These are phyloP conservation scores for Beverwykella pulmonaria DNA, from an alignment of 495 filamentous ascomycete genomes.

Conservation along the genomic window DNA sequence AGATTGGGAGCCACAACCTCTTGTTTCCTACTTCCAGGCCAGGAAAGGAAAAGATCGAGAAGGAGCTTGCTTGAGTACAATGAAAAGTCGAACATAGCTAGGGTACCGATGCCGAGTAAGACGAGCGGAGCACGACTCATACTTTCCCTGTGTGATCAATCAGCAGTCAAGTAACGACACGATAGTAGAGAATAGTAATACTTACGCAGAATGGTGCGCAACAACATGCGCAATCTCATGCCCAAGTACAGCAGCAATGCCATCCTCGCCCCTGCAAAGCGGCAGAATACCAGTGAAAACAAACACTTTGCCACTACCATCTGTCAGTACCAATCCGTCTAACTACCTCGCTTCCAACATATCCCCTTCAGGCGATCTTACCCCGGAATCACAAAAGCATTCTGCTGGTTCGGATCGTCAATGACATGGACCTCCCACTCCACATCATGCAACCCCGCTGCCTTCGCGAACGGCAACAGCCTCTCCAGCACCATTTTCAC, in stretches of 20 bases:
- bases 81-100: conserved; percentile 58
- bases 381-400: conserved; percentile 91
- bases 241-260: conserved; percentile 79
- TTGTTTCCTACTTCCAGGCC: conserved; percentile 71
- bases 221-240: conserved; percentile 96
- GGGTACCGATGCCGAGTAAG: conserved; percentile 55
- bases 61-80: conserved; percentile 49
- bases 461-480: conserved; percentile 60
- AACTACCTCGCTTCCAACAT: background rate
- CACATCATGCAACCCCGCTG: conserved; percentile 61
- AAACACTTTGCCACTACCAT: conserved; percentile 78
- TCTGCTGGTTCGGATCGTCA: conserved; percentile 61
- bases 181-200: background rate
- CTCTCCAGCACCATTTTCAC: conserved; percentile 71
- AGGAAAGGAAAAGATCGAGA: conserved; percentile 65
- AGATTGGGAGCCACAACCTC: conserved; percentile 48
- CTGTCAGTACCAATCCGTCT: conserved; percentile 15
- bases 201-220: conserved; percentile 67
- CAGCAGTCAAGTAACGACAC: background rate
- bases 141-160: conserved; percentile 54
- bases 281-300: conserved; percentile 81
- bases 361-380: conserved; percentile 3
- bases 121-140: conserved; percentile 66
- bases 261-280: conserved; percentile 70
- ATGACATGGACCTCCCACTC: conserved; percentile 89